Base-by-base conservation (phyloP, 768 basidiomycete species). In the Boletus pseudo-olivaceus region DNA sequence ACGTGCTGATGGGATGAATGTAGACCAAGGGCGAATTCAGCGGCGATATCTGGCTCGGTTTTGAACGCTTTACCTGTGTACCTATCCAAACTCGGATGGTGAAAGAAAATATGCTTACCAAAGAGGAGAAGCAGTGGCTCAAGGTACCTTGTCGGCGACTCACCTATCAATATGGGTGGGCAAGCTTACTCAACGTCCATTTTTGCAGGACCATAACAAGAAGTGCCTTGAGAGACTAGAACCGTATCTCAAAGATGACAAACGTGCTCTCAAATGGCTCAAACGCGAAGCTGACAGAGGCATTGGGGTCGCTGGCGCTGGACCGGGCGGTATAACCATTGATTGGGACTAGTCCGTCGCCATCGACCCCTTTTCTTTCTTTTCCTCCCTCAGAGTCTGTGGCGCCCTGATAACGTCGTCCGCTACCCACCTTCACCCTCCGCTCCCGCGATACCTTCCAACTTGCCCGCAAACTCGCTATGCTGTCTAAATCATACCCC, bases 1-100 rank as follows among this genome's bases (percentile, higher is more conserved):
- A 0, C 32, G 7, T 61, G 15, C 51, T 59, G 51, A 58, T 59
- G 41, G 14, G 47, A 43, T 40, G 53, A 9, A 34, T 52, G 34
- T 60, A 90, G 85, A 92, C 90, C 33, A 84, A 78, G 71, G 79
- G 81, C 58, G 76, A 82, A 58, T 87, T 84, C 67, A 87, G 83
- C 57, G 87, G 86, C 27, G 77, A 84, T 62, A 74, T 82, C 26
- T 98, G 93, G 93, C 80, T 93, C 34, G 89, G 87, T 8, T 98
- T 96, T 68, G 91, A 95, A 70, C 86, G 94, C 5, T 76, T 98
- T 61, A 96, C 95, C 3, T 87, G 90, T 73, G 94, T 98, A 10
- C 96, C 96, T 4, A 97, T 98, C 63, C 89, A 94, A 71, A 89
- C 90, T 2, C 79, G 82, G 61, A 88, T 98, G 84, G 86, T 98